These are phyloP conservation scores for Aureobasidium lini DNA, from an alignment of 2,329 filamentous ascomycete genomes.

Conservation along the genomic window DNA sequence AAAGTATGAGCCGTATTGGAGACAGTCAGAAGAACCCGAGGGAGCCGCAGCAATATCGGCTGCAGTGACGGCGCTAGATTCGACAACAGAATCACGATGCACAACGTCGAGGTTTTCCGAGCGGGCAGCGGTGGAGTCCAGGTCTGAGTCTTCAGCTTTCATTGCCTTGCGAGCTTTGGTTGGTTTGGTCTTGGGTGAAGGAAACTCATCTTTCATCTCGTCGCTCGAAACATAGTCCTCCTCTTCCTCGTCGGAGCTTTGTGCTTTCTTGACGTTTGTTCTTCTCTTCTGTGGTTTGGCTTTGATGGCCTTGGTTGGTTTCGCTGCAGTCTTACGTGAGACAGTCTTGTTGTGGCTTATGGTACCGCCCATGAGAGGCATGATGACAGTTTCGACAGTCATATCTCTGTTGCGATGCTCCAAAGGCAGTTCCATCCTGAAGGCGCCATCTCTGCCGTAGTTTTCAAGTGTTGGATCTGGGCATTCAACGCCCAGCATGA, in stretches of 20 bases:
- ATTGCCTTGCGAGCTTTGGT: not conserved
- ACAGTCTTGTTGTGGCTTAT: not conserved
- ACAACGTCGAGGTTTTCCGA: not conserved
- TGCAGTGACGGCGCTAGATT: not conserved
- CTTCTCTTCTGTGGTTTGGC: not conserved
- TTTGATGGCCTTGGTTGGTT: not conserved
- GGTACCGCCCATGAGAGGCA: slow-evolving; percentile 1
- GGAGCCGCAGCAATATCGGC: slow-evolving; percentile 8
- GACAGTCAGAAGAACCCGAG: not conserved
- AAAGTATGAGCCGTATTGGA: slow-evolving; percentile 7
- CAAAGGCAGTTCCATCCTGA: not conserved
- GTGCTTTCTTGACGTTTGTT: not conserved
- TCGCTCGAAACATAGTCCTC: not conserved
- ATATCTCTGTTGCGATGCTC: not conserved
- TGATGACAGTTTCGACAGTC: not conserved
- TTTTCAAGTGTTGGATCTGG: not conserved
- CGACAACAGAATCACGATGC: not conserved
- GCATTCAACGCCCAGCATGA: not conserved
- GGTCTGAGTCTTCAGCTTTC: not conserved
- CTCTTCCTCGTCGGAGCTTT: not conserved
- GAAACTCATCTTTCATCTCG: not conserved
- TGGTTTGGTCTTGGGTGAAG: not conserved
- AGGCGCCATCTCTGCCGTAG: not conserved
- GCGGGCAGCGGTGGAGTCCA: not conserved
- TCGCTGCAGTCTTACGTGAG: not conserved